These are phyloP conservation scores for Blastomyces emzantsi DNA, from an alignment of 2,329 filamentous ascomycete genomes.

Conservation along the genomic window DNA sequence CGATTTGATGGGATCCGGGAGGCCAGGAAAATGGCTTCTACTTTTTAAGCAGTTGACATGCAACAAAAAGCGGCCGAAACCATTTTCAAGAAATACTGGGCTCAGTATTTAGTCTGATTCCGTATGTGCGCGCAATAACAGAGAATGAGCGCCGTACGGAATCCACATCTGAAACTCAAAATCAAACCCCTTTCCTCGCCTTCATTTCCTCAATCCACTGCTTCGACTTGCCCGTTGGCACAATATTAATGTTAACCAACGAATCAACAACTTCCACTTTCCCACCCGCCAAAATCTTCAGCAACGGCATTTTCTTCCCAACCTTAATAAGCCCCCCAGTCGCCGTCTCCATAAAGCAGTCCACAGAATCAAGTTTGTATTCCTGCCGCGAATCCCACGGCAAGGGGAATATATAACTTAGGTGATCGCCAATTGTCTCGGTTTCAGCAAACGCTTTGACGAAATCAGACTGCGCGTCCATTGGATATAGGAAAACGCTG, in stretches of 20 bases:
- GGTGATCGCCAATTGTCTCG: constrained; percentile 64
- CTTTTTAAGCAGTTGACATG: background rate
- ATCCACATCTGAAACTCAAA: background rate
- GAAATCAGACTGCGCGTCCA: constrained; percentile 75
- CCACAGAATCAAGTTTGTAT: constrained; percentile 59
- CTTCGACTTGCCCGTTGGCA: constrained; percentile 61
- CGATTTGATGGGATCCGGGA: background rate
- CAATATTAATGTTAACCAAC: constrained; percentile 69
- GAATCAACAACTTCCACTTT: constrained; percentile 84
- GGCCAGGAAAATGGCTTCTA: background rate
- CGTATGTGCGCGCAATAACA: background rate
- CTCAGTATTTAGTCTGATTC: background rate
- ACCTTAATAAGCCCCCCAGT: constrained; percentile 77
- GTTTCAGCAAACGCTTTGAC: constrained; percentile 78
- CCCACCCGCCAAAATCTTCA: constrained; percentile 64
- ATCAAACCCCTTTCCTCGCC: constrained; percentile 46
- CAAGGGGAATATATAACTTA: constrained; percentile 75
- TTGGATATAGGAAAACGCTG: constrained; percentile 73
- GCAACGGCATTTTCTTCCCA: constrained; percentile 70
- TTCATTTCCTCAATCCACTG: constrained; percentile 84
- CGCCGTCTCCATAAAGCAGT: constrained; percentile 82
- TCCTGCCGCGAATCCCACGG: constrained; percentile 69
- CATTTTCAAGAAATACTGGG: background rate
- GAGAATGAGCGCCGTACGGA: background rate
- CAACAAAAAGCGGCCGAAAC: background rate